A percentile compares a stretch with the other conserved stretches of the same genome.
phyloP scores from a whole-genome alignment of 106 monocot genomes.

The Dioscorea dumetorum region DNA sequence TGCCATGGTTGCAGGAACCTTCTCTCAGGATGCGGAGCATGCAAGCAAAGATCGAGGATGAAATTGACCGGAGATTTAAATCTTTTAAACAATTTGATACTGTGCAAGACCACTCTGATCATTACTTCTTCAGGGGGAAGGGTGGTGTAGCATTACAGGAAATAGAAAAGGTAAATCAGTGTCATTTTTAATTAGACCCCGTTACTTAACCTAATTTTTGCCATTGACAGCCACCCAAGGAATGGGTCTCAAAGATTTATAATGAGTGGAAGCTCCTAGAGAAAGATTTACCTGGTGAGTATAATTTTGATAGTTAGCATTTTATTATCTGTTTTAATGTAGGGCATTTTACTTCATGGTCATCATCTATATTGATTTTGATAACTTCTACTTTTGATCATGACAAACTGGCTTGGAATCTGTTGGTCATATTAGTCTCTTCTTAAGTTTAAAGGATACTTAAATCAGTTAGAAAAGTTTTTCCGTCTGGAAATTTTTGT shows the following conservation, averaged over 20 bases:
- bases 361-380: too few species aligned
- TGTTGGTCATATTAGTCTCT: too few species aligned
- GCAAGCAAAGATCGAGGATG: conserved; percentile 23
- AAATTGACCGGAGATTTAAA: conserved; percentile 36
- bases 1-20: conserved; percentile 53
- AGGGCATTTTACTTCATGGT: too few species aligned
- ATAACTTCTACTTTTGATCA: too few species aligned
- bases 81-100: conserved; percentile 74
- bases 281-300: conserved; percentile 26
- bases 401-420: too few species aligned
- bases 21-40: conserved; percentile 3
- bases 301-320: too few species aligned
- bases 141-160: not conserved
- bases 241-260: conserved; percentile 37
- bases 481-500: too few species aligned
- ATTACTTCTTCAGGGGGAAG: conserved; percentile 31
- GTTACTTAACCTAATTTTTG: not conserved
- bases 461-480: too few species aligned
- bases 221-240: conserved; percentile 15
- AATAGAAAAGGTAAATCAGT: not conserved
- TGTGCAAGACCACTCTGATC: conserved; percentile 48
- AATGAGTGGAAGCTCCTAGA: conserved; percentile 49
- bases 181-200: not conserved
- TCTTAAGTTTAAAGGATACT: too few species aligned
- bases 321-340: too few species aligned